Evolutionary conservation across 2,329 filamentous ascomycete genomes (phyloP).

Genomic region (Venturia asperata): DNA sequence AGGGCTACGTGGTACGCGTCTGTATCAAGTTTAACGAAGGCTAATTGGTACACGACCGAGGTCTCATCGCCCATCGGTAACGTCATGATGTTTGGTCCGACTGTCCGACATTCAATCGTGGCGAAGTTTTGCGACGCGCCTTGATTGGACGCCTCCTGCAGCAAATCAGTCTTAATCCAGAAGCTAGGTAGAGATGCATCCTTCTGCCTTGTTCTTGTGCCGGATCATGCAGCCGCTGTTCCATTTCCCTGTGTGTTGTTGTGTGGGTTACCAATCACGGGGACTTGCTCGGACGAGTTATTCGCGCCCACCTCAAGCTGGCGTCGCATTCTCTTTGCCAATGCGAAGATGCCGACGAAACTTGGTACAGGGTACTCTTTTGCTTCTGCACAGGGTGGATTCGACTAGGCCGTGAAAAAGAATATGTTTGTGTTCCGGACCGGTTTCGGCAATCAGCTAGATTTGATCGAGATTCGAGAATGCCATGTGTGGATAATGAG

Average conservation of each 20-base stretch:
- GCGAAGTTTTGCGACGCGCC: not conserved
- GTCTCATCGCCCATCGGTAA: not conserved
- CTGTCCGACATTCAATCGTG: not conserved
- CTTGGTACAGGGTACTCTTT: not conserved
- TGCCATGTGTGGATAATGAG: not conserved
- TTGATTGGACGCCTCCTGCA: slow-evolving; percentile 9
- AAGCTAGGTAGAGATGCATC: not conserved
- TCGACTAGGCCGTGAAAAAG: not conserved
- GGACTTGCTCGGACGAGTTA: not conserved
- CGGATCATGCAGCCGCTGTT: not conserved
- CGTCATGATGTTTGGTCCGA: not conserved
- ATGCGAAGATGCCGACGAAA: not conserved
- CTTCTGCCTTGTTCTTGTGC: not conserved
- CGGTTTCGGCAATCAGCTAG: not conserved
- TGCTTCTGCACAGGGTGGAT: not conserved
- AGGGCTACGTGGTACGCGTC: not conserved
- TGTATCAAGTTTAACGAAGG: slow-evolving; percentile 6
- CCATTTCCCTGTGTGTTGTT: not conserved
- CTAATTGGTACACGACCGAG: not conserved
- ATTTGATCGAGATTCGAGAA: not conserved
- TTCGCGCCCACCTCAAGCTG: not conserved
- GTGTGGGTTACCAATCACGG: not conserved
- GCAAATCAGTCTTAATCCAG: not conserved
- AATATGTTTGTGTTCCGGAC: not conserved
- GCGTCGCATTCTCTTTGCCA: not conserved